These are phyloP conservation scores for Lentinula lateritia DNA, from an alignment of 768 basidiomycete species.

Conservation along the genomic window DNA sequence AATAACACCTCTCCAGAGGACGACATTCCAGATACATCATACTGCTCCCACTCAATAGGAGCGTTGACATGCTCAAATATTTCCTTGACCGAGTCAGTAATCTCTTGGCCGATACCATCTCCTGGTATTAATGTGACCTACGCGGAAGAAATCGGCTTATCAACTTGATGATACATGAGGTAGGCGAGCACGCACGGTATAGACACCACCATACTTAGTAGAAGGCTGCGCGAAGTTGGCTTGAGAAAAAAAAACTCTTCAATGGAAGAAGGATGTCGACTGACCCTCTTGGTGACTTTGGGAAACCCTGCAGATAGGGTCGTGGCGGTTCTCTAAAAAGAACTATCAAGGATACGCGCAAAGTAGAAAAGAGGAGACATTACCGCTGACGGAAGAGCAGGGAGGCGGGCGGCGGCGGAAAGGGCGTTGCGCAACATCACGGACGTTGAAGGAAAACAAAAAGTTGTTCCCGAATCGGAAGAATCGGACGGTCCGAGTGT, in stretches of 20 bases:
- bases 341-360: slow-evolving; percentile 1
- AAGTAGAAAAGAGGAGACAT: slow-evolving; percentile 13
- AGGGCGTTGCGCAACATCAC: slow-evolving; percentile 67
- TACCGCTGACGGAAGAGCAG: slow-evolving; percentile 47
- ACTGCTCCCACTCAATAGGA: slow-evolving; percentile 99
- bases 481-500: slow-evolving; percentile 13
- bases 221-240: slow-evolving; percentile 46
- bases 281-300: slow-evolving; percentile 64
- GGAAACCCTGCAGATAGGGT: slow-evolving; percentile 78
- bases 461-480: slow-evolving; percentile 18
- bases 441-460: slow-evolving; percentile 18
- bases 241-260: slow-evolving; percentile 1
- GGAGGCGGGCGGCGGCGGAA: slow-evolving; percentile 44
- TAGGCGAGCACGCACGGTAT: slow-evolving; percentile 56
- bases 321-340: slow-evolving; percentile 58
- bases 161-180: background rate
- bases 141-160: slow-evolving; percentile 18
- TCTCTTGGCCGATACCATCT: slow-evolving; percentile 95
- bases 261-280: slow-evolving; percentile 18
- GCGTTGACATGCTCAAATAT: slow-evolving; percentile 97
- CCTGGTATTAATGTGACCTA: slow-evolving; percentile 97
- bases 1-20: slow-evolving; percentile 92
- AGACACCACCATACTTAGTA: slow-evolving; percentile 90
- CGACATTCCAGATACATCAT: slow-evolving; percentile 95
- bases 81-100: slow-evolving; percentile 98